Percentiles rank a stretch among this genome's conserved stretches.
phyloP scores from a whole-genome alignment of 1,284 basidiomycete species.

The Leccinum fuscescens region DNA sequence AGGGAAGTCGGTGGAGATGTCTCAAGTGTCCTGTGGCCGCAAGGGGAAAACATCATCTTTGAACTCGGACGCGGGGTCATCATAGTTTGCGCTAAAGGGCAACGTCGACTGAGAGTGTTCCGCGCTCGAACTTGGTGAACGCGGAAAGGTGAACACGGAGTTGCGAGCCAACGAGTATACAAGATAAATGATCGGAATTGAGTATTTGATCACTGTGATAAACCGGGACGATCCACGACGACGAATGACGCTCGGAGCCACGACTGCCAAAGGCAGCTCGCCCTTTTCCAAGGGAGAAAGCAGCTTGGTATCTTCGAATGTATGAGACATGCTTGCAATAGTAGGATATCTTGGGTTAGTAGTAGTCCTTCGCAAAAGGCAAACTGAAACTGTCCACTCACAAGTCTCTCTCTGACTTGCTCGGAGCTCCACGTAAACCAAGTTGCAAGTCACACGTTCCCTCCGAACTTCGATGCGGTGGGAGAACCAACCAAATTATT shows the following conservation, averaged over 20 bases:
- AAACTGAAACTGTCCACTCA: background rate
- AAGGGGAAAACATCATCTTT: constrained; percentile 64
- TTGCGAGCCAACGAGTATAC: constrained; percentile 18
- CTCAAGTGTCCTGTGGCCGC: constrained; percentile 63
- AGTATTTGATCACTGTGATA: constrained; percentile 18
- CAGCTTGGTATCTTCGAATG: constrained; percentile 6
- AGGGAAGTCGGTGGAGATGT: constrained; percentile 75
- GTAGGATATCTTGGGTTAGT: background rate
- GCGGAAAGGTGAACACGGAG: constrained; percentile 1
- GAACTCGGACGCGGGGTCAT: constrained; percentile 46
- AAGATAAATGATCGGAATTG: constrained; percentile 23
- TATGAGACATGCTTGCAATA: constrained; percentile 8
- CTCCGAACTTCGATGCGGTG: too few relatives aligned
- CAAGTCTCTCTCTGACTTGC: background rate
- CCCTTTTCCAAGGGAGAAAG: constrained; percentile 19
- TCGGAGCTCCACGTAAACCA: background rate
- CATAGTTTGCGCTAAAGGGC: constrained; percentile 9
- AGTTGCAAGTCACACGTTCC: background rate
- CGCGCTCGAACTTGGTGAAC: background rate
- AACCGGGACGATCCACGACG: constrained; percentile 2
- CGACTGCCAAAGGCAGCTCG: constrained; percentile 17
- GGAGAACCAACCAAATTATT: too few relatives aligned
- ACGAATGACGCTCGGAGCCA: background rate
- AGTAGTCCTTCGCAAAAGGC: background rate
- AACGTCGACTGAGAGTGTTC: constrained; percentile 4